These are phyloP conservation scores for Ammopiptanthus mongolicus DNA, from an alignment of 306 rosid species.

Conservation along the genomic window DNA sequence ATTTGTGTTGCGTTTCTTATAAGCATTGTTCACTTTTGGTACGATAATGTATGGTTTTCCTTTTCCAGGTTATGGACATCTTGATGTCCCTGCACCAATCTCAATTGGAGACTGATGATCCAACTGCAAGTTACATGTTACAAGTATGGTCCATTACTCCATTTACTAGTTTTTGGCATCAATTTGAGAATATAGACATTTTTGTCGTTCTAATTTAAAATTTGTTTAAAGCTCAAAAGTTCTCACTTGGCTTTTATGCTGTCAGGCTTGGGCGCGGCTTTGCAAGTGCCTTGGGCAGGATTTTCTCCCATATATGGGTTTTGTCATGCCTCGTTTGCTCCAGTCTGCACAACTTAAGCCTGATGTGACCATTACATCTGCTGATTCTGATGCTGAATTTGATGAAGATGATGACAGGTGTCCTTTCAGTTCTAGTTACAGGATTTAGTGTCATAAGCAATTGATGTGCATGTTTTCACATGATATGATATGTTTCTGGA, in stretches of 20 bases:
- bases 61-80: conserved; percentile 85
- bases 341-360: conserved; percentile 99
- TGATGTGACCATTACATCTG: conserved; percentile 92
- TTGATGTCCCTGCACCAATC: conserved; percentile 92
- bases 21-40: neutral
- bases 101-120: conserved; percentile 87
- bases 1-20: neutral
- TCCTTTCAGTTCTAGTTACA: neutral
- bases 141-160: conserved; percentile 57
- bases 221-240: neutral
- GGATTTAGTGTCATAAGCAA: conserved; percentile 2
- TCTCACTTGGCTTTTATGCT: conserved; percentile 4
- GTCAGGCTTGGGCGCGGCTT: conserved; percentile 97
- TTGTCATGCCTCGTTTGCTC: conserved; percentile 97
- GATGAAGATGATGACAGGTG: conserved; percentile 98
- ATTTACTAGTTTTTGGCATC: conserved; percentile 1
- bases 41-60: neutral
- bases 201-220: neutral
- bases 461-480: conserved; percentile 4
- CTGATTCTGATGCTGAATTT: conserved; percentile 80
- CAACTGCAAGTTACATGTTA: conserved; percentile 94
- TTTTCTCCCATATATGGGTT: conserved; percentile 92
- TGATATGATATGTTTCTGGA: neutral
- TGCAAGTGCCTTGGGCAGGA: conserved; percentile 99
- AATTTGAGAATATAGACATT: neutral